These are phyloP conservation scores for Cutaneotrichosporon sp. DNA, from an alignment of 1,284 basidiomycete species.

Conservation along the genomic window DNA sequence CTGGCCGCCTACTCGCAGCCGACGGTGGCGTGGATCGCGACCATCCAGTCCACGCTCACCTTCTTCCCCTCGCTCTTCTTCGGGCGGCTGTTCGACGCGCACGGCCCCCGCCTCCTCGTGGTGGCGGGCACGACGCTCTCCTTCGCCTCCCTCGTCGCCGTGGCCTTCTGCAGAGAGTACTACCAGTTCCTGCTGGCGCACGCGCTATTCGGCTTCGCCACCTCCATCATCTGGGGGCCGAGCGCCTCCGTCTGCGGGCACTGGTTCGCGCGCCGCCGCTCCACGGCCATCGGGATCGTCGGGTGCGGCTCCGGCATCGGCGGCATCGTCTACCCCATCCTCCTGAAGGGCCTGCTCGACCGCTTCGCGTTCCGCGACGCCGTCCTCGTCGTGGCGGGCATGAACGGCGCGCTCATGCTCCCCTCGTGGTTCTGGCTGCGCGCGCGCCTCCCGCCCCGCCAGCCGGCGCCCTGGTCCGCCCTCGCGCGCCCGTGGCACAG, in stretches of 20 bases:
- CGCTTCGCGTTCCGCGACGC: slow-evolving; percentile 19
- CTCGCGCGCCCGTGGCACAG: slow-evolving; percentile 35
- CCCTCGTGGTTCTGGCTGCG: slow-evolving; percentile 28
- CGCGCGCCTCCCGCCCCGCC: slow-evolving; percentile 26
- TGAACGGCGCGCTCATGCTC: slow-evolving; percentile 28
- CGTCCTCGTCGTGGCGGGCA: slow-evolving; percentile 29
- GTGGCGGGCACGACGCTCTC: slow-evolving; percentile 24
- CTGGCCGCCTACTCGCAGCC: slow-evolving; percentile 21
- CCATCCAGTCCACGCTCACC: slow-evolving; percentile 31
- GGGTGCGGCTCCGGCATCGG: slow-evolving; percentile 47
- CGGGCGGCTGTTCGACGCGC: slow-evolving; percentile 32
- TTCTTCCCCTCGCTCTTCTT: slow-evolving; percentile 27
- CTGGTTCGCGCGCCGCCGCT: slow-evolving; percentile 43
- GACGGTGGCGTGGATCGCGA: slow-evolving; percentile 25
- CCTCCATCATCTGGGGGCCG: slow-evolving; percentile 42
- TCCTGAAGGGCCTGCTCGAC: slow-evolving; percentile 22
- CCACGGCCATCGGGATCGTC: slow-evolving; percentile 47
- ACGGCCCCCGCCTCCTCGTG: slow-evolving; percentile 26
- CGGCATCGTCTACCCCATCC: slow-evolving; percentile 49
- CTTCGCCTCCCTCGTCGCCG: slow-evolving; percentile 24
- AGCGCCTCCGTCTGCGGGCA: slow-evolving; percentile 45
- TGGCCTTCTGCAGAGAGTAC: slow-evolving; percentile 40
- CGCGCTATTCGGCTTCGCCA: slow-evolving; percentile 42
- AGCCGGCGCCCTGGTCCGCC: slow-evolving; percentile 17
- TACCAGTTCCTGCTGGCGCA: slow-evolving; percentile 49